Conservation (phyloP, 495 filamentous ascomycete genomes). For the Talaromyces nanjingensis region DNA sequence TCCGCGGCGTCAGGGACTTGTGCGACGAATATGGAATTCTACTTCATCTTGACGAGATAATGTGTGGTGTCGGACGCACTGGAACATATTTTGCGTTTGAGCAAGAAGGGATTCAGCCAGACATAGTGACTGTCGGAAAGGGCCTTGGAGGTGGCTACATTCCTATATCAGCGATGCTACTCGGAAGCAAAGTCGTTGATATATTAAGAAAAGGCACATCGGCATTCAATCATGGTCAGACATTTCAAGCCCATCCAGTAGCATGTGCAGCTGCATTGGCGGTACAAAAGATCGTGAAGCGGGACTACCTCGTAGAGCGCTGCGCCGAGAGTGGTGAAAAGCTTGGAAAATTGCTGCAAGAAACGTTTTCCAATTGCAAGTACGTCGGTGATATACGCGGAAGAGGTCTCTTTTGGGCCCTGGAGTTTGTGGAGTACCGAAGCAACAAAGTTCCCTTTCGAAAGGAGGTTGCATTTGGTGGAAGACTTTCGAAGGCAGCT, state of each 20-base stretch:
- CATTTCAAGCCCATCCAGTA: conserved; percentile 52
- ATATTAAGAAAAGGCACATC: conserved; percentile 50
- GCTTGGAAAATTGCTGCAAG: conserved; percentile 38
- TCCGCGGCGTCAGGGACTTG: conserved; percentile 52
- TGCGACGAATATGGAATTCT: conserved; percentile 60
- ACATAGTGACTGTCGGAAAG: conserved; percentile 62
- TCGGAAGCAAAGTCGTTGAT: conserved; percentile 44
- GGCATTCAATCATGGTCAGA: conserved; percentile 50
- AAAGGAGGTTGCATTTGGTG: conserved; percentile 11
- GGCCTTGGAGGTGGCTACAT: conserved; percentile 60
- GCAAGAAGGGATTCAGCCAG: conserved; percentile 52
- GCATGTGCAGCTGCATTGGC: conserved; percentile 49
- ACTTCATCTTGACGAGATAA: conserved; percentile 69
- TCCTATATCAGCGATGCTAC: conserved; percentile 56
- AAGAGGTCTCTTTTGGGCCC: conserved; percentile 54
- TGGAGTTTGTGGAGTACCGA: conserved; percentile 52
- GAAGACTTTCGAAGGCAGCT: conserved; percentile 37
- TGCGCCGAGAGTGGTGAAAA: conserved; percentile 35
- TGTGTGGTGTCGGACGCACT: conserved; percentile 69
- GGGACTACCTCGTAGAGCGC: conserved; percentile 47
- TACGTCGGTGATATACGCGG: conserved; percentile 61
- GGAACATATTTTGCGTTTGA: conserved; percentile 65
- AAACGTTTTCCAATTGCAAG: conserved; percentile 36
- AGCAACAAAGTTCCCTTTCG: conserved; percentile 40
- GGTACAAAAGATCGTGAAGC: conserved; percentile 43